Evolutionary conservation across 306 rosid genomes (phyloP), one percentile per base, ranked within the genome.

Genomic region (Coriaria nepalensis): DNA sequence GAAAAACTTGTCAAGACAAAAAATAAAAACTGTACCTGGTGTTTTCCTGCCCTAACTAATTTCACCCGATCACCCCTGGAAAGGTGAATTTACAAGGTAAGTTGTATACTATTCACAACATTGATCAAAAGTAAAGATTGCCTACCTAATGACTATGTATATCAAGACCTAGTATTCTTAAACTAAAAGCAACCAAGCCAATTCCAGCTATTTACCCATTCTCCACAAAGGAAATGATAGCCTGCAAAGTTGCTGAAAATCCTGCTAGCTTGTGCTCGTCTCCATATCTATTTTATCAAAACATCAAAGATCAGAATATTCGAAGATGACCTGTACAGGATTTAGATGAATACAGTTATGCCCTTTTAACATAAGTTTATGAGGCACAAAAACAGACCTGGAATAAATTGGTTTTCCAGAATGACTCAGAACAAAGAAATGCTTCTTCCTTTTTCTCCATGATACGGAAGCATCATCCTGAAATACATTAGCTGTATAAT

Each of bases 181-280:
- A 54, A 33, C 29, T 54, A 33, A 5, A 10, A 36, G 35, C 37
- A 62, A 65, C 64, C 35, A 33, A 66, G 60, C 35, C 11, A 54
- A 49, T 54, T 65, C 38, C 55, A 68, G 37, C 42, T 9, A 57
- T 9, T 53, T 78, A 83, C 96, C 96, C 94, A 56, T 78, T 77
- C 74, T 87, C 94, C 48, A 83, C 93, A 40, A 83, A 87, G 69
- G 96, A 87, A 68, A 87, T 87, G 50, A 87, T 87, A 40, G 96
- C 96, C 69, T 87, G 96, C 73, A 87, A 73, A 58, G 94, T 87
- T 52, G 96, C 96, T 20, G 94, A 83, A 76, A 87, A 87, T 65
- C 96, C 96, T 37, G 96, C 94, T 69, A 87, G 88, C 66, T 80
- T 87, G 81, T 87, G 83, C 58, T 83, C 96, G 47, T 87, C 96